A percentile compares a stretch with the other conserved stretches of the same genome.
These are phyloP conservation scores for Raffaelea ambrosiae DNA, from an alignment of 2,329 filamentous ascomycete species.

Conservation along the genomic window DNA sequence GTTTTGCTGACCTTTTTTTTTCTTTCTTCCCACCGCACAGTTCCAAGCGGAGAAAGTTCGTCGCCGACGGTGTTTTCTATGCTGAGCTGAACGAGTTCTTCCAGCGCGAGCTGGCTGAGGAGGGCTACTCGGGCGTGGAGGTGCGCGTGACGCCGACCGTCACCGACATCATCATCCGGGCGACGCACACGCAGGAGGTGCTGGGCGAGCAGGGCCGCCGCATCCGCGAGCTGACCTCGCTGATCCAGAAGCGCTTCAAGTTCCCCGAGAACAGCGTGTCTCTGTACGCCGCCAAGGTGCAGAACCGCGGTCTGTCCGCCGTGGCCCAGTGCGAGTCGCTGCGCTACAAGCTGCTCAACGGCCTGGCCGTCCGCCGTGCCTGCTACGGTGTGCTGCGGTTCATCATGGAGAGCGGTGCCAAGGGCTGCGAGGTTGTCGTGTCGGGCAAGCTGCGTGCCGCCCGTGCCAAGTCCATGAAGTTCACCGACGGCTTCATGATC, in stretches of 20 bases:
- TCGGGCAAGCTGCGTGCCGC: constrained; percentile 98
- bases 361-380: constrained; percentile 94
- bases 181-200: constrained; percentile 99
- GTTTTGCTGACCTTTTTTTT: neutral
- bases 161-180: constrained; percentile 99
- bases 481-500: constrained; percentile 99
- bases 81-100: constrained; percentile 99
- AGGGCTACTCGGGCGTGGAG: constrained; percentile 99
- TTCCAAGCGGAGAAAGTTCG: constrained; percentile 91
- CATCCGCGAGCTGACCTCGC: constrained; percentile 99
- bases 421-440: constrained; percentile 99
- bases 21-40: no score
- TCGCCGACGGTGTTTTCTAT: constrained; percentile 99
- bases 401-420: constrained; percentile 99
- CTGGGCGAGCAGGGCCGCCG: constrained; percentile 99
- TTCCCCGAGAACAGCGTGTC: constrained; percentile 99
- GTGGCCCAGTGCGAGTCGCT: constrained; percentile 99
- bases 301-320: constrained; percentile 99
- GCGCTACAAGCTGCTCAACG: constrained; percentile 99
- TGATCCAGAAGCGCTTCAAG: constrained; percentile 99
- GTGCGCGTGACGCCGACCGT: constrained; percentile 99
- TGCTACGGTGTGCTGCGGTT: constrained; percentile 99
- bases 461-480: constrained; percentile 99
- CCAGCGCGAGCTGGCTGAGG: constrained; percentile 99
- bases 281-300: constrained; percentile 99